Evolutionary conservation across 257 asterid genomes (phyloP), one percentile per base, ranked within the genome.

Genomic region (Lantana camara): DNA sequence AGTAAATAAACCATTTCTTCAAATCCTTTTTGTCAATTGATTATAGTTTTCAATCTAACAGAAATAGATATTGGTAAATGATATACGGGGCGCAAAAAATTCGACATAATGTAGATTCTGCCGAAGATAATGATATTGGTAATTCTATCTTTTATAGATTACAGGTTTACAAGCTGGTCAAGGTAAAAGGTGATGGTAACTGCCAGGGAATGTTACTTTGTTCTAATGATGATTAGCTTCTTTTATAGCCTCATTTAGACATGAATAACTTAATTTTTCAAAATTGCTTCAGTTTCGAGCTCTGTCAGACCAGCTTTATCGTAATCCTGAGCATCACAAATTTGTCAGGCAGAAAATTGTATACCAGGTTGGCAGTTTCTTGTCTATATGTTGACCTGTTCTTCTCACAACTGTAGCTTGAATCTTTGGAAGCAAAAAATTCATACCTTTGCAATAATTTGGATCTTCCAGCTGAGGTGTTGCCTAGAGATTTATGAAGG

Each of bases 181-280:
- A 92, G 83, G 91, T 92, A 79, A 87, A 76, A 75, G 97, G 97
- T 7, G 98, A 92, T 73, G 98, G 98, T 47, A 92, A 92, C 77
- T 92, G 98, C 77, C 98, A 92, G 98, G 98, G 87, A 46, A 61
- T n/a, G n/a, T n/a, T n/a, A n/a, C n/a, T n/a, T n/a, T n/a, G n/a
- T n/a, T n/a, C n/a, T n/a, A n/a, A n/a, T n/a, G n/a, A n/a, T n/a
- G n/a, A n/a, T n/a, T n/a, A n/a, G n/a, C n/a, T n/a, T n/a, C n/a
- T n/a, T n/a, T n/a, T n/a, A n/a, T n/a, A n/a, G n/a, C n/a, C n/a
- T n/a, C n/a, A n/a, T n/a, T n/a, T n/a, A n/a, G n/a, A n/a, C n/a
- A n/a, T n/a, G n/a, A n/a, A n/a, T n/a, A n/a, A n/a, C n/a, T 58
- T 40, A 51, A 55, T 13, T 63, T 27, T 27, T 62, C 66, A 30